Evolutionary conservation across 2,329 filamentous ascomycete species (phyloP).

Genomic region (Clonostachys sp.): DNA sequence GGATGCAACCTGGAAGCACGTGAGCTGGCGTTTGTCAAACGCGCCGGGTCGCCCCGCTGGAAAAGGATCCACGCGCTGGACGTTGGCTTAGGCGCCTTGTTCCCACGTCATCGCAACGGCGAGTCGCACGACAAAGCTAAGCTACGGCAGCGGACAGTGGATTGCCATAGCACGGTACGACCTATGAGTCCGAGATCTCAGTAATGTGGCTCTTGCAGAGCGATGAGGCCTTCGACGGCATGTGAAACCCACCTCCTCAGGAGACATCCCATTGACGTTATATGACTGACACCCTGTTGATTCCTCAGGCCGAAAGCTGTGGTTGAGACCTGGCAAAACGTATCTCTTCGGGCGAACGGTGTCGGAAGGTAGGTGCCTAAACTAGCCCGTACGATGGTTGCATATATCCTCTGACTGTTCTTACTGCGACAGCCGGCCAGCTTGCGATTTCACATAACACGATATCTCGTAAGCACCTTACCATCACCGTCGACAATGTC

Average conservation of each 20-base stretch:
- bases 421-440: conserved; percentile 47
- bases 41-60: conserved; percentile 6
- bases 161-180: too few species aligned
- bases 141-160: neutral
- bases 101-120: neutral
- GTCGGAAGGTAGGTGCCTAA: conserved; percentile 47
- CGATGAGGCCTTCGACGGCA: conserved; percentile 1
- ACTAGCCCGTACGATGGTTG: neutral
- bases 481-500: conserved; percentile 66
- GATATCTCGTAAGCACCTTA: conserved; percentile 85
- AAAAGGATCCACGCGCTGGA: conserved; percentile 4
- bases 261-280: neutral
- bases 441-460: conserved; percentile 72
- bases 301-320: conserved; percentile 50
- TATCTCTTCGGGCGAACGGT: conserved; percentile 82
- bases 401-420: neutral
- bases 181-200: too few species aligned
- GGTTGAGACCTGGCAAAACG: conserved; percentile 80
- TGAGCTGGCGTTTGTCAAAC: conserved; percentile 9
- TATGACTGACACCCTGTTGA: neutral
- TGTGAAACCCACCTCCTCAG: neutral
- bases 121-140: neutral
- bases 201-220: conserved; percentile 3
- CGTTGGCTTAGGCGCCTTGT: neutral
- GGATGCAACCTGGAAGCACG: conserved; percentile 11